These are phyloP conservation scores for Eutrema japonicum DNA, from an alignment of 345 rosid genomes.

Conservation along the genomic window DNA sequence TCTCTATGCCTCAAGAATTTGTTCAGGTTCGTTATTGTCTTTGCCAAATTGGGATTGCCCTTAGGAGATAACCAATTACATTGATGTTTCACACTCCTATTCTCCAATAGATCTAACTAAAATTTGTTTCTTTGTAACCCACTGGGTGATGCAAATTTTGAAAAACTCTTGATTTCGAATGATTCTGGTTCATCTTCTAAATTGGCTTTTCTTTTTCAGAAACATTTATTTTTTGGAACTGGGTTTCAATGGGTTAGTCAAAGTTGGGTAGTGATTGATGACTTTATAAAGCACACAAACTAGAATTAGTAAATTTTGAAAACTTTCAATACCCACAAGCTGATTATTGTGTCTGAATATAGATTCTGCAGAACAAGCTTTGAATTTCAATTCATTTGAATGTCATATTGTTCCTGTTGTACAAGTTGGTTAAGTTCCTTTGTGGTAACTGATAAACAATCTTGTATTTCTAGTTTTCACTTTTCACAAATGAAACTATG, in stretches of 20 bases:
- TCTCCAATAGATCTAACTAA: background rate
- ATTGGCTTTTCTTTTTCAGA: background rate
- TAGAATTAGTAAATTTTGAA: background rate
- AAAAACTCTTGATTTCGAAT: constrained; percentile 4
- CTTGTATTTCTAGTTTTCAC: background rate
- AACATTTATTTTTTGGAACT: background rate
- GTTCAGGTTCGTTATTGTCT: background rate
- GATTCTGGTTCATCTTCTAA: constrained; percentile 17
- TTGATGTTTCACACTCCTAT: background rate
- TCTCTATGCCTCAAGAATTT: background rate
- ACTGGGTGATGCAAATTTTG: background rate
- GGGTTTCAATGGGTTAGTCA: background rate
- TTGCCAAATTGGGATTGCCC: constrained; percentile 8
- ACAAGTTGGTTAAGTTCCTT: background rate
- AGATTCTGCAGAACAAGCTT: background rate
- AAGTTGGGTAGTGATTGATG: constrained; percentile 14
- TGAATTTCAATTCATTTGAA: background rate
- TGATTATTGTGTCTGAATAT: background rate
- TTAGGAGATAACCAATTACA: background rate
- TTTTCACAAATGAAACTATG: too few relatives aligned
- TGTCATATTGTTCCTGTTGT: background rate
- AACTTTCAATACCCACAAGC: background rate
- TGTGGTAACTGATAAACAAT: background rate
- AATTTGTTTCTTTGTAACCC: background rate
- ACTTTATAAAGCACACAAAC: background rate